Evolutionary conservation across 129 eudicot species (phyloP), one percentile per base, ranked within the genome.

Genomic region (Pseudognaphalium luteoalbum): DNA sequence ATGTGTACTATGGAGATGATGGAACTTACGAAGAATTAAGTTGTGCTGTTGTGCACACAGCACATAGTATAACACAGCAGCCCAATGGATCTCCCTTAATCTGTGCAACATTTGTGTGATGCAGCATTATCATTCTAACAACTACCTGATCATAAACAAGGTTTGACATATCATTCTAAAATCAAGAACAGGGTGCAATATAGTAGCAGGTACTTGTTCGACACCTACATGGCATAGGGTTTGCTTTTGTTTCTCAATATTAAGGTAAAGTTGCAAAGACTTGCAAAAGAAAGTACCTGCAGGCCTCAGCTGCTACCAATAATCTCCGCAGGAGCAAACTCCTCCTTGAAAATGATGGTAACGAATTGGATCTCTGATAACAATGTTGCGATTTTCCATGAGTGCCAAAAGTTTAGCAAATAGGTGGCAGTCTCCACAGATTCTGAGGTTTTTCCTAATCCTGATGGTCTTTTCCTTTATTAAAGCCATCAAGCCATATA

Each of bases 21-120:
- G 44, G 42, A 57, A 21, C 99, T 87, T 84, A 94, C 99, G 87
- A 87, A 34, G 97, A 85, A 71, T 89, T 89, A 70, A 91, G 97
- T 80, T 94, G 99, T 69, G 99, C 99, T 14, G 94, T 94, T 66
- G 99, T 94, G 88, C 99, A 94, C 58, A 97, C 97, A 8, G 99
- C 99, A 84, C 97, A 87, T 71, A 91, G 83, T 76, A 94, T 81
- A 80, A 91, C 77, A 81, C 89, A 82, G 99, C 99, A 72, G 99
- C 99, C 99, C 99, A 91, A 78, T 91, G 99, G 73, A 91, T 87
- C 83, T 91, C 92, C 41, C 96, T 91, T 85, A 94, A 85, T 94
- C 99, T 94, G 89, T 16, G 28, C 30, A 67, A 80, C 58, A 47
- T 58, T 41, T 68, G 58, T 29, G 42, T 69, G 39, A 68, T 68